Conservation (phyloP, 2,329 filamentous ascomycete genomes). For the Aspergillus sp. region DNA sequence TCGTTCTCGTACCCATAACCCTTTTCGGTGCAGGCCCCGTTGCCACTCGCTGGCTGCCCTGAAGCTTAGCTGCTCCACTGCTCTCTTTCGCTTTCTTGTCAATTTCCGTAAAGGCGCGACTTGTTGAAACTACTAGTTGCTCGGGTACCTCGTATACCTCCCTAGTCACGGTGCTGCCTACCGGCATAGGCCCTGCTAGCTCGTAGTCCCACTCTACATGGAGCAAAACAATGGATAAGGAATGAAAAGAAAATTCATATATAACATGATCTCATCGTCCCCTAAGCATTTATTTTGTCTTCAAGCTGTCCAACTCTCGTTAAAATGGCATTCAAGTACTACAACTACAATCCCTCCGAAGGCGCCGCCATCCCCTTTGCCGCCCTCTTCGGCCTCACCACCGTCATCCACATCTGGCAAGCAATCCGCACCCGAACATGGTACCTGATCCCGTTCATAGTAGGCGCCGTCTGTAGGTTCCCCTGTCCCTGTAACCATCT, state of each 20-base stretch:
- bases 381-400: slow-evolving; percentile 21
- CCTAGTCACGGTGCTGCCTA: no score
- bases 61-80: background rate
- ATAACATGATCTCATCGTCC: background rate
- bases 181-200: no score
- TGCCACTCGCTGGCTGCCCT: background rate
- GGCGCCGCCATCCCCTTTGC: slow-evolving; percentile 25
- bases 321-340: slow-evolving; percentile 11
- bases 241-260: background rate
- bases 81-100: background rate
- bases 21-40: background rate
- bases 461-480: slow-evolving; percentile 38
- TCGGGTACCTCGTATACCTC: no score
- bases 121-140: no score
- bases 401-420: slow-evolving; percentile 23
- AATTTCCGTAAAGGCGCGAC: no score
- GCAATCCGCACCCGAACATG: slow-evolving; percentile 24
- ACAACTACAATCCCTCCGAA: slow-evolving; percentile 26
- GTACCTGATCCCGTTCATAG: slow-evolving; percentile 28
- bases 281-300: background rate
- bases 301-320: background rate
- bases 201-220: no score
- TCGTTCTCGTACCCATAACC: slow-evolving; percentile 7
- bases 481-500: no score
- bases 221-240: no score